Conservation (phyloP, 257 asterid species). For the Catharanthus roseus region DNA sequence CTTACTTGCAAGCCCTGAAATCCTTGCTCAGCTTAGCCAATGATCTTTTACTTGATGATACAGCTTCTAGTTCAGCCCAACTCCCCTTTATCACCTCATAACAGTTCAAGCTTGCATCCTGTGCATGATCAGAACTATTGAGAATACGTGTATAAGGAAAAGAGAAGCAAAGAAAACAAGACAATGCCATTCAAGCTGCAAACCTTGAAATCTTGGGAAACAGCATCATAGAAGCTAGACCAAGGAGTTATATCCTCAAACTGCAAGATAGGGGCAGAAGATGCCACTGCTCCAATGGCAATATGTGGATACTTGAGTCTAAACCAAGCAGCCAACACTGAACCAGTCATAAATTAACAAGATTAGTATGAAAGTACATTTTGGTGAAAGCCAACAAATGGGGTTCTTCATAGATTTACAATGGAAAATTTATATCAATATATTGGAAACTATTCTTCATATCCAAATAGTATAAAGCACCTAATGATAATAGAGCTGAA, state of each 20-base stretch:
- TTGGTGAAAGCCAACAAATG: not conserved
- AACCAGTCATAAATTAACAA: not conserved
- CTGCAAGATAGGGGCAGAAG: constrained; percentile 82
- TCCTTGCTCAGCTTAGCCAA: constrained; percentile 41
- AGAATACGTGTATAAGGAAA: not conserved
- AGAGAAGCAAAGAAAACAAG: not conserved
- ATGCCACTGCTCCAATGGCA: constrained; percentile 81
- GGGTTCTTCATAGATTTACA: not conserved
- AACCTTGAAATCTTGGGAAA: constrained; percentile 81
- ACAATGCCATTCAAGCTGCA: not conserved
- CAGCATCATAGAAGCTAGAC: constrained; percentile 83
- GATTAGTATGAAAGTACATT: not conserved
- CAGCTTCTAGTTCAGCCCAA: constrained; percentile 56
- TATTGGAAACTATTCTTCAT: no score
- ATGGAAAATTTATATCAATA: not conserved
- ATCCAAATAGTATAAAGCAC: not conserved
- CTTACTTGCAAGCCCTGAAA: constrained; percentile 78
- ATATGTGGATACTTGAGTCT: constrained; percentile 72
- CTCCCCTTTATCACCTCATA: constrained; percentile 61
- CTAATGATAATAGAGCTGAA: not conserved
- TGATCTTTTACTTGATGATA: constrained; percentile 32
- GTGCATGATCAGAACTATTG: constrained; percentile 10
- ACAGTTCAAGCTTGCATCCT: constrained; percentile 68
- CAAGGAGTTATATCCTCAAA: constrained; percentile 72
- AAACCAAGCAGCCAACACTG: constrained; percentile 89